These are phyloP conservation scores for Dactylellina leptospora DNA, from an alignment of 2,329 filamentous ascomycete species.

Conservation along the genomic window DNA sequence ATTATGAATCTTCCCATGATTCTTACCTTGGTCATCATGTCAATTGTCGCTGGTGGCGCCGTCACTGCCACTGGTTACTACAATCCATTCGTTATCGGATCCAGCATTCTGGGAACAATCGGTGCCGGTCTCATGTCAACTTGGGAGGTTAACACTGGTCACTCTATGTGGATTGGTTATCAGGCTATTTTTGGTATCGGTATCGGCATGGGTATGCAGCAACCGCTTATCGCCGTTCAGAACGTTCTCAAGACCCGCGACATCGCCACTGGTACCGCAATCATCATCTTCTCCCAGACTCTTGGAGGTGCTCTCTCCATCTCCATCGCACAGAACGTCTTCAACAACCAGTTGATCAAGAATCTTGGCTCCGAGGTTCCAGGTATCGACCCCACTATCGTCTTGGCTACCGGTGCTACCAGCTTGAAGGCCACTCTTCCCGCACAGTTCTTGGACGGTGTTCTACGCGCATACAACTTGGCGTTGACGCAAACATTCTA, in stretches of 20 bases:
- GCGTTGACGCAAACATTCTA: slow-evolving; percentile 67
- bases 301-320: slow-evolving; percentile 64
- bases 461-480: slow-evolving; percentile 65
- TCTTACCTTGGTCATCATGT: slow-evolving; percentile 63
- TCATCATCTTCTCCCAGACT: slow-evolving; percentile 64
- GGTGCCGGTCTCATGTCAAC: slow-evolving; percentile 63
- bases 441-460: slow-evolving; percentile 61
- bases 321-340: slow-evolving; percentile 63
- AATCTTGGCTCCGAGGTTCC: slow-evolving; percentile 61
- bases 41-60: slow-evolving; percentile 61
- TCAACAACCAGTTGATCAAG: slow-evolving; percentile 61
- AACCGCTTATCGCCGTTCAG: slow-evolving; percentile 64
- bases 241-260: slow-evolving; percentile 62
- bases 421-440: slow-evolving; percentile 63
- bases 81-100: slow-evolving; percentile 61
- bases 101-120: slow-evolving; percentile 54
- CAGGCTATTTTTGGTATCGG: slow-evolving; percentile 65
- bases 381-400: slow-evolving; percentile 63
- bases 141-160: slow-evolving; percentile 59
- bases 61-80: slow-evolving; percentile 63
- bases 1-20: slow-evolving; percentile 63
- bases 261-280: slow-evolving; percentile 62
- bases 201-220: slow-evolving; percentile 63
- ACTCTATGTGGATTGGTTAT: slow-evolving; percentile 65
- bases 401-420: slow-evolving; percentile 67